phyloP scores from a whole-genome alignment of 306 rosid species.

The Crataegus laevigata region DNA sequence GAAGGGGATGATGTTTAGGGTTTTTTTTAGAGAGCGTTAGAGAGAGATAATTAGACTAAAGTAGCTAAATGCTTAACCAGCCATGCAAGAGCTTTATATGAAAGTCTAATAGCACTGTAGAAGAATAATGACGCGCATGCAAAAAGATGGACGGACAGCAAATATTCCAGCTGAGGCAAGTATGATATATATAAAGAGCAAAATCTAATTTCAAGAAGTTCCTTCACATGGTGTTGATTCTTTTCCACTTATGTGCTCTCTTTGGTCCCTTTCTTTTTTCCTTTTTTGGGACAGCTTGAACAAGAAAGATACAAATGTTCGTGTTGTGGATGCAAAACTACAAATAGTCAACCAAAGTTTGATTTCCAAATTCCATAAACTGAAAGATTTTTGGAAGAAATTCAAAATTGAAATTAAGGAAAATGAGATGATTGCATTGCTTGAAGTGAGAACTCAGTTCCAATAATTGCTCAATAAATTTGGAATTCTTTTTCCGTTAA shows the following conservation, averaged over 20 bases:
- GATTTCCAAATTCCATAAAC: not conserved
- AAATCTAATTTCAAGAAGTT: constrained; percentile 21
- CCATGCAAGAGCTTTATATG: no score
- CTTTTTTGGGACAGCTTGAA: not conserved
- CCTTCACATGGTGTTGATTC: not conserved
- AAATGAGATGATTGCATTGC: not conserved
- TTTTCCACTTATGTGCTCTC: not conserved
- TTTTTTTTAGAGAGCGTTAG: no score
- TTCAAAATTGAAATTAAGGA: not conserved
- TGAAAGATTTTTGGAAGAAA: not conserved
- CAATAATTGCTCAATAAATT: not conserved
- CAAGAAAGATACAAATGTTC: not conserved
- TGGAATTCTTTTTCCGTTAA: not conserved
- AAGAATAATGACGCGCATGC: not conserved
- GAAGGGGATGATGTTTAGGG: no score
- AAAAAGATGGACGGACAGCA: not conserved
- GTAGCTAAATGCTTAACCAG: no score
- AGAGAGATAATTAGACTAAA: no score
- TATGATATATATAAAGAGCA: constrained; percentile 16
- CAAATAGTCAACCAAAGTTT: not conserved
- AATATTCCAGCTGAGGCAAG: constrained; percentile 23
- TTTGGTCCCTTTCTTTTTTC: not conserved
- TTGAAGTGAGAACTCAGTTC: no score
- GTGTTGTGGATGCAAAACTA: constrained; percentile 3
- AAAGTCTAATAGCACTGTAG: not conserved